A percentile compares a stretch with the other conserved stretches of the same genome.
phyloP scores from a whole-genome alignment of 148 eudicot genomes.

The Vaccinium myrtillus region DNA sequence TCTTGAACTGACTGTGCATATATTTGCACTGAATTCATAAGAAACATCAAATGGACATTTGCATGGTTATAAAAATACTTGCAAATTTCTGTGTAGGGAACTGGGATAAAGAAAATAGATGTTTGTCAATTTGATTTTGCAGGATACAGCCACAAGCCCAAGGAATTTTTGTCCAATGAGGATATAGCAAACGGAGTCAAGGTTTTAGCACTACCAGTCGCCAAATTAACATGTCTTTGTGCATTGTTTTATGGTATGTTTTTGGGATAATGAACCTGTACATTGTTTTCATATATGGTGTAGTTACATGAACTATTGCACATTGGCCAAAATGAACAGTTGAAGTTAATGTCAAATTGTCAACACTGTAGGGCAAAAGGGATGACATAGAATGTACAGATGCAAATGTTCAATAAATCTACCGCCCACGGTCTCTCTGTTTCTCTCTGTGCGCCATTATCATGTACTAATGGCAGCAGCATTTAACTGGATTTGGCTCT shows the following conservation, averaged over 20 bases:
- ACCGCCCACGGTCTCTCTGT: too few relatives aligned
- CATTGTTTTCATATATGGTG: background rate
- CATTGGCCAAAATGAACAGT: background rate
- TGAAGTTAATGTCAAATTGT: background rate
- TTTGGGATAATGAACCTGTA: background rate
- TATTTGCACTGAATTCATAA: background rate
- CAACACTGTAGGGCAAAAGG: background rate
- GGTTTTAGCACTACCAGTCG: constrained; percentile 76
- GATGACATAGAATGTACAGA: too few relatives aligned
- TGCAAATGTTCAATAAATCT: too few relatives aligned
- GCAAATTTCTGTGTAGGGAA: background rate
- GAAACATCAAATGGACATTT: background rate
- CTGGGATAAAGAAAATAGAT: background rate
- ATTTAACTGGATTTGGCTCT: too few relatives aligned
- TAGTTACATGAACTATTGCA: background rate
- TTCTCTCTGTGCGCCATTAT: too few relatives aligned
- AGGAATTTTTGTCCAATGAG: constrained; percentile 64
- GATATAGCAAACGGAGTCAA: constrained; percentile 78
- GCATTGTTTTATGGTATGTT: background rate
- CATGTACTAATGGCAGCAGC: too few relatives aligned
- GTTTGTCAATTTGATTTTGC: constrained; percentile 27
- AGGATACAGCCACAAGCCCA: constrained; percentile 98
- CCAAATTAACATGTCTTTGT: constrained; percentile 35
- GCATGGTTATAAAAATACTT: background rate
- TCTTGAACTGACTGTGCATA: background rate